Evolutionary conservation across 1,139 yeast species (phyloP).

Genomic region (Taiozyma sp.): DNA sequence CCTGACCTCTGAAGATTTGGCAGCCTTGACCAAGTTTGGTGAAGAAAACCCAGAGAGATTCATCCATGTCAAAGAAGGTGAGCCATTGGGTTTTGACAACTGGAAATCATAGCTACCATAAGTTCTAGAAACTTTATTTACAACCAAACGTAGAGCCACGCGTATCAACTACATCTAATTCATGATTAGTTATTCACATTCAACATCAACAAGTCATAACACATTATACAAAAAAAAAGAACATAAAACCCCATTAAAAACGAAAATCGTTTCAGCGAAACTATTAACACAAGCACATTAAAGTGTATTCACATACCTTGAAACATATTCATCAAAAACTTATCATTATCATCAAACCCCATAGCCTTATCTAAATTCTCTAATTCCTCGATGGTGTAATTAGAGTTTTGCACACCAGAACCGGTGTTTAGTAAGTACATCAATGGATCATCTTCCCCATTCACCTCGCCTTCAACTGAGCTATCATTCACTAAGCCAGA

Average conservation of each 20-base stretch:
- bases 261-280: not conserved
- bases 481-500: slow-evolving; percentile 1
- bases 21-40: slow-evolving; percentile 38
- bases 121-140: not conserved
- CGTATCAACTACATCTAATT: not conserved
- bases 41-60: slow-evolving; percentile 35
- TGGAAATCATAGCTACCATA: not conserved
- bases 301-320: slow-evolving; percentile 10
- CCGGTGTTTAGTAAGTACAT: slow-evolving; percentile 16
- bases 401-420: slow-evolving; percentile 9
- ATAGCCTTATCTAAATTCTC: slow-evolving; percentile 24
- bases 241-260: not conserved
- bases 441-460: slow-evolving; percentile 17
- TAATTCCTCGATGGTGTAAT: slow-evolving; percentile 21
- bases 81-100: slow-evolving; percentile 7
- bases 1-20: slow-evolving; percentile 39
- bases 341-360: slow-evolving; percentile 23
- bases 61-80: slow-evolving; percentile 24
- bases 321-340: slow-evolving; percentile 21
- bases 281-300: not conserved
- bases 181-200: not conserved
- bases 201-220: not conserved
- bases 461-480: not conserved
- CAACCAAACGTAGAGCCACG: not conserved
- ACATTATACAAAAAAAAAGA: not conserved